phyloP scores from a whole-genome alignment of 1,284 basidiomycete genomes.

The Cryptococcus neoformans region DNA sequence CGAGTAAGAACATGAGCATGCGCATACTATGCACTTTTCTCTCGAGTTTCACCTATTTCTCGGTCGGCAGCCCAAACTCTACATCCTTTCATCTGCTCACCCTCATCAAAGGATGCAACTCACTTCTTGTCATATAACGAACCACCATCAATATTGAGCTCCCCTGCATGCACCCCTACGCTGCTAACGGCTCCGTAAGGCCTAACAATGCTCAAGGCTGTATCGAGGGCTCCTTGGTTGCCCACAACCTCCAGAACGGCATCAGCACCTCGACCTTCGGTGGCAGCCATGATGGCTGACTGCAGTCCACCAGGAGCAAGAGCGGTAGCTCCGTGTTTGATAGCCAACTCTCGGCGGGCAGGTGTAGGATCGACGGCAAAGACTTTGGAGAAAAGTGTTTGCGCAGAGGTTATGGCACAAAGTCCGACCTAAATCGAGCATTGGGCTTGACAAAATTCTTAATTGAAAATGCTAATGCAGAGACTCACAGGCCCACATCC shows the following conservation, averaged over 20 bases:
- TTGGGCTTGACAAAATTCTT: neutral
- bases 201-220: conserved; percentile 73
- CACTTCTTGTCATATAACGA: conserved; percentile 75
- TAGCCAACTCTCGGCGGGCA: conserved; percentile 25
- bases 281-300: conserved; percentile 29
- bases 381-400: conserved; percentile 44
- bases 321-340: conserved; percentile 47
- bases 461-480: neutral
- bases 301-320: conserved; percentile 28
- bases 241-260: conserved; percentile 68
- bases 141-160: conserved; percentile 42
- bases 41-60: neutral
- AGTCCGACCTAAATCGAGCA: conserved; percentile 31
- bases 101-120: conserved; percentile 4
- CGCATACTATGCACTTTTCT: neutral
- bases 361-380: conserved; percentile 37
- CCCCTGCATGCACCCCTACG: conserved; percentile 60
- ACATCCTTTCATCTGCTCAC: neutral
- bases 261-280: conserved; percentile 51
- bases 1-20: neutral
- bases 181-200: conserved; percentile 76
- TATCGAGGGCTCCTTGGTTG: conserved; percentile 62
- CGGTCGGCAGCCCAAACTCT: neutral
- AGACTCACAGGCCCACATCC: conserved; percentile 53
- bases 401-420: conserved; percentile 50